Evolutionary conservation across 495 filamentous ascomycete genomes (phyloP).

Genomic region (Durotheca rogersii): DNA sequence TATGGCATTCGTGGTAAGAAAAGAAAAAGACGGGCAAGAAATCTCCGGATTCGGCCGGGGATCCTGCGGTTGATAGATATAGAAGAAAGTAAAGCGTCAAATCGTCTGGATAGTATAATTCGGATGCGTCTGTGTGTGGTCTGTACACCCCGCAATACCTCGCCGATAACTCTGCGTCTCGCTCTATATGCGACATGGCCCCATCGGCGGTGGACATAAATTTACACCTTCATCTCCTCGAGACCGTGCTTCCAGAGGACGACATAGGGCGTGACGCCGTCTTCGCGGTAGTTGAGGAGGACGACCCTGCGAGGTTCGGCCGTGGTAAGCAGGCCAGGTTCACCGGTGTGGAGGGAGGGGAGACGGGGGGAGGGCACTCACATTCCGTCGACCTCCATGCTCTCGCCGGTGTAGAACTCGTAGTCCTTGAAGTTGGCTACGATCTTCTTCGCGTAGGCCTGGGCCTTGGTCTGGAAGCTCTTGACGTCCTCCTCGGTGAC

Average conservation of each 20-base stretch:
- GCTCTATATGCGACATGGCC: too few species aligned
- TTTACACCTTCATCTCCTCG: conserved; percentile 87
- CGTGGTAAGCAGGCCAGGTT: conserved; percentile 7
- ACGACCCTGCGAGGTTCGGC: conserved; percentile 64
- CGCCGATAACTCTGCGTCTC: conserved; percentile 12
- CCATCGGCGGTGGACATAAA: neutral
- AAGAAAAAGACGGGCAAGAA: too few species aligned
- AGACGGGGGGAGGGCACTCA: conserved; percentile 46
- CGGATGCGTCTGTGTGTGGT: too few species aligned
- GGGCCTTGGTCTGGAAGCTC: conserved; percentile 73
- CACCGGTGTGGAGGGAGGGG: neutral
- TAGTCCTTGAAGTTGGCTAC: conserved; percentile 86
- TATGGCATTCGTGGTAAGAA: conserved; percentile 11
- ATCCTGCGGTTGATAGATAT: conserved; percentile 12
- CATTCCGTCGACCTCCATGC: conserved; percentile 92
- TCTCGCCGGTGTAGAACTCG: conserved; percentile 89
- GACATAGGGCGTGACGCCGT: conserved; percentile 86
- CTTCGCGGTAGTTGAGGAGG: conserved; percentile 96
- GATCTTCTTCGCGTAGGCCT: conserved; percentile 73
- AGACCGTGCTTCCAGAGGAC: conserved; percentile 96
- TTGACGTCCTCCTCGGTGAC: conserved; percentile 64
- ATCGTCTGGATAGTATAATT: too few species aligned
- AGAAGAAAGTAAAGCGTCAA: conserved; percentile 20
- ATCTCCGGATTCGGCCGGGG: conserved; percentile 14
- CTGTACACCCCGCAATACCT: too few species aligned